Evolutionary conservation across 140 eudicot species (phyloP).

Genomic region (Stevia rebaudiana): DNA sequence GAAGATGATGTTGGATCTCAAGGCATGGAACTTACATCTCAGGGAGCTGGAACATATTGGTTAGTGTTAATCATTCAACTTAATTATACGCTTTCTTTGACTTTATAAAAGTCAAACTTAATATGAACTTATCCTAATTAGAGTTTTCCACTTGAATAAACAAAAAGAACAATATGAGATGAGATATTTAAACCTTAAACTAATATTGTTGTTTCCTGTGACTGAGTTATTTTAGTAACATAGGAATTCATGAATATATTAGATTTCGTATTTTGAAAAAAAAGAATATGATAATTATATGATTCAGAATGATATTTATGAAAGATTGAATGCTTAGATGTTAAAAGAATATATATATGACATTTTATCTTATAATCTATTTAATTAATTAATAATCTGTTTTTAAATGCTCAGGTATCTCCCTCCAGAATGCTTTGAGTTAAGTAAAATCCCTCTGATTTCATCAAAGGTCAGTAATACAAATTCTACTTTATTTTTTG

Average conservation of each 20-base stretch:
- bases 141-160: neutral
- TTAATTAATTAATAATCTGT: neutral
- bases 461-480: constrained; percentile 71
- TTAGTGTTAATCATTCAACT: constrained; percentile 27
- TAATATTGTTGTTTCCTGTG: neutral
- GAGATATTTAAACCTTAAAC: neutral
- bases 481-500: neutral
- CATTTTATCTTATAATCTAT: too few species aligned
- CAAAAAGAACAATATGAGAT: neutral
- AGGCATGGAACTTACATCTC: constrained; percentile 99
- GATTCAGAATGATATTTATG: neutral
- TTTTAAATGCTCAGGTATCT: constrained; percentile 62
- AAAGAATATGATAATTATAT: neutral
- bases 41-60: constrained; percentile 99
- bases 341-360: too few species aligned
- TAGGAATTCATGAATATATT: neutral
- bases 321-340: neutral
- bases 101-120: constrained; percentile 8
- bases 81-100: neutral
- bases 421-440: constrained; percentile 99
- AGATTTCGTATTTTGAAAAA: neutral
- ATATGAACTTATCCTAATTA: too few species aligned
- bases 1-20: constrained; percentile 98
- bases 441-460: constrained; percentile 77
- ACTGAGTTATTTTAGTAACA: neutral